Evolutionary conservation across 2,329 filamentous ascomycete species (phyloP).

Genomic region (Botryotinia calthae): DNA sequence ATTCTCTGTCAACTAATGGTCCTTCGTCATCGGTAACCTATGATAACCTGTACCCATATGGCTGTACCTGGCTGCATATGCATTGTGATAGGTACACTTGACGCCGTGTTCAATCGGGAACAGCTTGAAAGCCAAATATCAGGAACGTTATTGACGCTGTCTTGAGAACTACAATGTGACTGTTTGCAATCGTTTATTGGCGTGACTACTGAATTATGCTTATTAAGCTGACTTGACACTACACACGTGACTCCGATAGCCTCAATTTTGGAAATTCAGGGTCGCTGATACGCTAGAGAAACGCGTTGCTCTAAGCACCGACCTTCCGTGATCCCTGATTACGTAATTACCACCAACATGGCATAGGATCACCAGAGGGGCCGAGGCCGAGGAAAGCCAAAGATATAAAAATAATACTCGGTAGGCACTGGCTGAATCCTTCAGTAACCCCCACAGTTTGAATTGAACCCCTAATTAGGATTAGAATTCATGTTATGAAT

Average conservation of each 20-base stretch:
- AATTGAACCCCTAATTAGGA: constrained; percentile 7
- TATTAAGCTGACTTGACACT: not conserved
- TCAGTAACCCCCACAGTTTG: not conserved
- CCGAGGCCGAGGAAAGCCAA: constrained; percentile 1
- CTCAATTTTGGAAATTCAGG: not conserved
- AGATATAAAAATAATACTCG: constrained; percentile 3
- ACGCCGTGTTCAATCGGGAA: not conserved
- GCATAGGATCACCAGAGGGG: not conserved
- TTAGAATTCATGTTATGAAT: not conserved
- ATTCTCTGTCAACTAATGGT: not conserved
- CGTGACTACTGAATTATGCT: not conserved
- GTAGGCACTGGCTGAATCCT: not conserved
- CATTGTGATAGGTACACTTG: not conserved
- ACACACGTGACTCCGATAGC: not conserved
- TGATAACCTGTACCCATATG: not conserved
- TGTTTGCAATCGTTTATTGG: not conserved
- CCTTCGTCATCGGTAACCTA: not conserved
- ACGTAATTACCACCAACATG: not conserved
- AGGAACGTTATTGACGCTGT: not conserved
- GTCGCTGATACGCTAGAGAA: not conserved
- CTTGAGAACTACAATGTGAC: not conserved
- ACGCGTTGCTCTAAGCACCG: not conserved
- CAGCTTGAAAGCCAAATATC: not conserved
- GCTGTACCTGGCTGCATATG: not conserved
- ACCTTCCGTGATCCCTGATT: constrained; percentile 1